Percentiles rank a stretch among this genome's conserved stretches.
These are phyloP conservation scores for Candida arabinofermentans DNA, from an alignment of 805 yeast species.

Conservation along the genomic window DNA sequence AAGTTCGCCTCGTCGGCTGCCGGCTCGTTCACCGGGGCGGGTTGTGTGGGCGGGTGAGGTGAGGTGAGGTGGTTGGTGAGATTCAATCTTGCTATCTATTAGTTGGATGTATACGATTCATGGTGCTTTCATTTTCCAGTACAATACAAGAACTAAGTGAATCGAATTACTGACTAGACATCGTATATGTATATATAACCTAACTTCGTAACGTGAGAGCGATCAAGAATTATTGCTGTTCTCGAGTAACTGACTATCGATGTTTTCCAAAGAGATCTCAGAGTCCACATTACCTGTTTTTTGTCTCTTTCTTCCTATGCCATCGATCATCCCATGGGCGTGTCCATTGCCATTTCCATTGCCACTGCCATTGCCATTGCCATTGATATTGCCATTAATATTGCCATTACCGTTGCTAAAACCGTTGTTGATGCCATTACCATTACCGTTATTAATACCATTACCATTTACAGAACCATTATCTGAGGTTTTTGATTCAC, in stretches of 20 bases:
- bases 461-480: background rate
- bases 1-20: no score
- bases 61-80: no score
- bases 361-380: constrained; percentile 8
- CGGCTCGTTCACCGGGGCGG: no score
- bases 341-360: constrained; percentile 5
- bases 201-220: no score
- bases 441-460: background rate
- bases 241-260: constrained; percentile 5
- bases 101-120: no score
- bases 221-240: background rate
- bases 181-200: no score
- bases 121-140: no score
- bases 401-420: background rate
- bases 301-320: constrained; percentile 10
- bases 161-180: no score
- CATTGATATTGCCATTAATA: constrained; percentile 4
- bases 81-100: no score
- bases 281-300: constrained; percentile 3
- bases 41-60: no score
- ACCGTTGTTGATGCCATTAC: background rate
- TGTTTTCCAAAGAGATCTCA: constrained; percentile 2
- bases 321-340: constrained; percentile 7
- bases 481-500: no score
- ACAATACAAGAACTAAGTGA: no score